A percentile compares a stretch with the other conserved stretches of the same genome.
Evolutionary conservation across 2,329 filamentous ascomycete species (phyloP).

Genomic region (Aspergillus sp.): DNA sequence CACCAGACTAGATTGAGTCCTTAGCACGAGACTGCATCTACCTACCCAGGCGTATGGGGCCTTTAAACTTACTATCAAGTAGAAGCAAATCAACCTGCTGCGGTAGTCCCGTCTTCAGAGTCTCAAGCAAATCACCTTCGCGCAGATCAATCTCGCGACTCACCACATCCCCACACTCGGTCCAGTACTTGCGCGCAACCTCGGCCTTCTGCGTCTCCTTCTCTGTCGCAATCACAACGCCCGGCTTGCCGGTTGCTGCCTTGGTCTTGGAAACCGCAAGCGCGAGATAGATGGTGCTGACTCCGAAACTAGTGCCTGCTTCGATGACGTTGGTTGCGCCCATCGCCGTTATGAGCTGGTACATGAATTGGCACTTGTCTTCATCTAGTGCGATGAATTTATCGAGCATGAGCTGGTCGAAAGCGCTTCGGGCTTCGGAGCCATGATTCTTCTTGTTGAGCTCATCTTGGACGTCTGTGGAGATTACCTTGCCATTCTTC

Average conservation of each 20-base stretch:
- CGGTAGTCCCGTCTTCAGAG: constrained; percentile 49
- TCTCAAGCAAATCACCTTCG: constrained; percentile 59
- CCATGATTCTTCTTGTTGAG: not conserved
- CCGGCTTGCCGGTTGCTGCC: constrained; percentile 28
- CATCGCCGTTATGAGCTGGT: constrained; percentile 53
- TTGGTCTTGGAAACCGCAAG: constrained; percentile 56
- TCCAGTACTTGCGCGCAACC: constrained; percentile 55
- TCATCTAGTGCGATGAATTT: constrained; percentile 61
- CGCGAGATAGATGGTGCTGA: constrained; percentile 64
- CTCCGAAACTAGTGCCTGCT: constrained; percentile 62
- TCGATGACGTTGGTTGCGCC: constrained; percentile 57
- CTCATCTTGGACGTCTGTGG: constrained; percentile 17
- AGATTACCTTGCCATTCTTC: constrained; percentile 20
- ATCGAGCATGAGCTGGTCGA: constrained; percentile 39
- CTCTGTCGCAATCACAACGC: constrained; percentile 60
- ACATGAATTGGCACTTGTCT: constrained; percentile 59
- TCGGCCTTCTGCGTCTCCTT: constrained; percentile 57
- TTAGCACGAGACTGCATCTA: constrained; percentile 28
- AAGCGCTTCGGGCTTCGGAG: constrained; percentile 10
- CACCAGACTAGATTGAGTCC: constrained; percentile 36
- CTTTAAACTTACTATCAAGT: constrained; percentile 59
- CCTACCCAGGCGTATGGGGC: constrained; percentile 32
- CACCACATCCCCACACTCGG: constrained; percentile 50
- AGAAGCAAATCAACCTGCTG: constrained; percentile 58
- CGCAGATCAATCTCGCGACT: constrained; percentile 56